Evolutionary conservation across 352 stramenopile genomes (phyloP).

Genomic region (Peronospora farinosa): DNA sequence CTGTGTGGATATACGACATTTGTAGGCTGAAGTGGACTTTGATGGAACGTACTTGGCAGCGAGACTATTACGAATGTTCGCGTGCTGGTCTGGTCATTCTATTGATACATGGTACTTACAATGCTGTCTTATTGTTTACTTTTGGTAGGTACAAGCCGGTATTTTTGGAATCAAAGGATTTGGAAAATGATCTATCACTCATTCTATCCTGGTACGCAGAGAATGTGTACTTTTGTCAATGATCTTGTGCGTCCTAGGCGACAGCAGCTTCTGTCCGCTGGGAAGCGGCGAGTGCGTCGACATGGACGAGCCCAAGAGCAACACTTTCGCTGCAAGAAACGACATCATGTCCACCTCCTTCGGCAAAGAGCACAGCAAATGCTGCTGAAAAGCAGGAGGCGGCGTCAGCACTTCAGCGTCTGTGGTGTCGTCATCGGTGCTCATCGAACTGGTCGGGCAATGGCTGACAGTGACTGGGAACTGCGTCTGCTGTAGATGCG

Average conservation of each 20-base stretch:
- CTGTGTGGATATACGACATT: slow-evolving; percentile 5
- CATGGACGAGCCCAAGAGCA: slow-evolving; percentile 8
- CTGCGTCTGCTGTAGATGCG: slow-evolving; percentile 15
- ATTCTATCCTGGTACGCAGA: slow-evolving; percentile 93
- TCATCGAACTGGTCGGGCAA: slow-evolving; percentile 28
- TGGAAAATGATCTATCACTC: slow-evolving; percentile 90
- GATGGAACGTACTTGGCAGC: slow-evolving; percentile 97
- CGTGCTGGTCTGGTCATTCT: slow-evolving; percentile 4
- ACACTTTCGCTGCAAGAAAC: slow-evolving; percentile 16
- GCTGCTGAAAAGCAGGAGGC: slow-evolving; percentile 24
- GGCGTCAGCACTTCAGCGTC: slow-evolving; percentile 46
- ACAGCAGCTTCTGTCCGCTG: slow-evolving; percentile 19
- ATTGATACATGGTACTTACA: slow-evolving; percentile 2
- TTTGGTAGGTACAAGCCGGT: slow-evolving; percentile 89
- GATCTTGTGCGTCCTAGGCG: too few relatives aligned
- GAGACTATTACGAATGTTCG: slow-evolving; percentile 86
- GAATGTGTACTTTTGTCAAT: background rate
- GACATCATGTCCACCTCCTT: slow-evolving; percentile 10
- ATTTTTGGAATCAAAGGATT: slow-evolving; percentile 86
- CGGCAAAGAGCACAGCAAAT: background rate
- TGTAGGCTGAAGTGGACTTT: slow-evolving; percentile 96
- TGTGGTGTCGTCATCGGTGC: slow-evolving; percentile 43
- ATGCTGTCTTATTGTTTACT: background rate
- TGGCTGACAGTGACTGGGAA: slow-evolving; percentile 5
- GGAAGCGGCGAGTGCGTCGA: slow-evolving; percentile 17